Percentiles rank a stretch among this genome's conserved stretches.
phyloP scores from a whole-genome alignment of 2,329 filamentous ascomycete genomes.

The Byssothecium circinans region DNA sequence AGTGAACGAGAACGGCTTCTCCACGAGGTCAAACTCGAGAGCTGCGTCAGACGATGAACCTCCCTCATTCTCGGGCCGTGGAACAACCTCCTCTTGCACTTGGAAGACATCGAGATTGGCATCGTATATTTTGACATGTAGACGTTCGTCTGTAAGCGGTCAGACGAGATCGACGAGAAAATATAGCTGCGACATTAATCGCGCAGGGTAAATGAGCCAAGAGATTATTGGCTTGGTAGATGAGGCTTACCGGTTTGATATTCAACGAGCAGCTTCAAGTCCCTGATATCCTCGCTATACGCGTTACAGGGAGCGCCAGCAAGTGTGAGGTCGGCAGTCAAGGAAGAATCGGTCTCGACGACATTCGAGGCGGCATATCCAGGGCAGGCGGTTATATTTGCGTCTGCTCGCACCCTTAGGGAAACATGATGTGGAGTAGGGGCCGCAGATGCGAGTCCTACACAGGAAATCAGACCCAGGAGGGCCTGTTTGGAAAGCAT shows the following conservation, averaged over 20 bases:
- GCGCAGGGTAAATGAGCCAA: constrained; percentile 2
- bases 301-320: constrained; percentile 66
- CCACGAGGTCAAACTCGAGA: constrained; percentile 57
- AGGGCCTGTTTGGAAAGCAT: constrained; percentile 23
- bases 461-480: constrained; percentile 19
- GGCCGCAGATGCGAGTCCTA: constrained; percentile 16
- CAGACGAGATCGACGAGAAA: constrained; percentile 4
- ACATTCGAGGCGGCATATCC: constrained; percentile 70
- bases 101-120: constrained; percentile 71
- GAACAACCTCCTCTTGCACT: constrained; percentile 69
- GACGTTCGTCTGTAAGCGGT: constrained; percentile 57
- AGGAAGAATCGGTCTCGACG: constrained; percentile 52
- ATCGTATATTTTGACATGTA: constrained; percentile 76
- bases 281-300: constrained; percentile 60
- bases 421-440: constrained; percentile 11
- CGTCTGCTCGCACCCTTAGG: background rate
- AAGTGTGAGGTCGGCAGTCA: constrained; percentile 71
- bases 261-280: constrained; percentile 61
- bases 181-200: background rate
- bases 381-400: constrained; percentile 55
- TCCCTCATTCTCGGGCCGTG: constrained; percentile 55
- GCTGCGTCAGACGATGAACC: constrained; percentile 43
- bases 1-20: constrained; percentile 68
- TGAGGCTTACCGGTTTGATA: constrained; percentile 59
- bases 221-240: background rate